These are phyloP conservation scores for Paracoccidioides lutzii DNA, from an alignment of 2,329 filamentous ascomycete species.

Conservation along the genomic window DNA sequence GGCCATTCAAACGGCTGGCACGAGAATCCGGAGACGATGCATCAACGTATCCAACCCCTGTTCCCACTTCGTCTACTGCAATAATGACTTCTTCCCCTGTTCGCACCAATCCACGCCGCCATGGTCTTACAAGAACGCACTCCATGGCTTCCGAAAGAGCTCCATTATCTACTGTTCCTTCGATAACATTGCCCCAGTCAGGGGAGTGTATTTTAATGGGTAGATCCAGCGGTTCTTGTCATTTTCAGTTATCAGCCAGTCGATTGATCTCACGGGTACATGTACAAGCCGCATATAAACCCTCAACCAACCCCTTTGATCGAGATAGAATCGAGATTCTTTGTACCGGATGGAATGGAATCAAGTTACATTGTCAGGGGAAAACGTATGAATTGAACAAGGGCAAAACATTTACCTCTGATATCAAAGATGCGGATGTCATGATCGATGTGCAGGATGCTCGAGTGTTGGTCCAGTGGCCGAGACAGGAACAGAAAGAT, in stretches of 20 bases:
- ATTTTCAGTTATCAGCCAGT: slow-evolving; percentile 86
- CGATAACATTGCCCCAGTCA: slow-evolving; percentile 64
- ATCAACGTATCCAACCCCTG: slow-evolving; percentile 75
- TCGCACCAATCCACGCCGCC: slow-evolving; percentile 29
- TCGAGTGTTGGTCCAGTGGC: slow-evolving; percentile 82
- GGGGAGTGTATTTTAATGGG: slow-evolving; percentile 79
- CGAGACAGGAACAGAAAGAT: slow-evolving; percentile 44
- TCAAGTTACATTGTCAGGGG: slow-evolving; percentile 83
- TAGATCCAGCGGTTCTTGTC: slow-evolving; percentile 85
- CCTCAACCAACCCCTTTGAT: slow-evolving; percentile 53
- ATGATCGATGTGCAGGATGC: slow-evolving; percentile 93
- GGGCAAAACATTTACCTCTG: slow-evolving; percentile 78
- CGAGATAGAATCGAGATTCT: slow-evolving; percentile 72
- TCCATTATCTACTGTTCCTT: slow-evolving; percentile 72
- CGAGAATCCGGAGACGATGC: slow-evolving; percentile 30
- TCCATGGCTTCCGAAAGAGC: slow-evolving; percentile 62
- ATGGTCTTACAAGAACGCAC: slow-evolving; percentile 46
- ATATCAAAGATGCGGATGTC: slow-evolving; percentile 76
- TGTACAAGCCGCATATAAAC: slow-evolving; percentile 72
- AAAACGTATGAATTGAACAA: slow-evolving; percentile 75
- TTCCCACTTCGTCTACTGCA: slow-evolving; percentile 86
- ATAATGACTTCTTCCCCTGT: slow-evolving; percentile 81
- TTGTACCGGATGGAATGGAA: slow-evolving; percentile 91
- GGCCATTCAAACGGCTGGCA: slow-evolving; percentile 35
- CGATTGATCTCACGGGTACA: slow-evolving; percentile 88